Conservation (phyloP, 305 asterid species). For the Andrographis paniculata region DNA sequence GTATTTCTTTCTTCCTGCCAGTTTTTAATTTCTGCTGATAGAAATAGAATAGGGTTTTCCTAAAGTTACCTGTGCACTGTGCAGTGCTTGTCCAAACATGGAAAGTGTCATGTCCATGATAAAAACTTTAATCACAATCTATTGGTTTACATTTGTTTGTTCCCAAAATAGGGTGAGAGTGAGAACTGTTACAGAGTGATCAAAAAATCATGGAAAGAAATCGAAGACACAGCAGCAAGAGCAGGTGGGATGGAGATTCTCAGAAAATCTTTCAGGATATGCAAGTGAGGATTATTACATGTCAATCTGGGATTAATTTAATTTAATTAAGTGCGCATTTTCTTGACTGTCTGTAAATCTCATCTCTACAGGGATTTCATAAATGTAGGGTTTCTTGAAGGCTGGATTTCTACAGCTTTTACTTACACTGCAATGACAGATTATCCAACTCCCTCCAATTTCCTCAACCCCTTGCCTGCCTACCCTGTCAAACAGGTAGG, state of each 20-base stretch:
- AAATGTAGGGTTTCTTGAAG: slow-evolving; percentile 26
- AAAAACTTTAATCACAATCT: too few relatives aligned
- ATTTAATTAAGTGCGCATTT: background rate
- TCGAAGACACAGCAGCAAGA: slow-evolving; percentile 50
- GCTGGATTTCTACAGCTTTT: slow-evolving; percentile 58
- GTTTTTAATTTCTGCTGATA: background rate
- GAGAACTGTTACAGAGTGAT: slow-evolving; percentile 70
- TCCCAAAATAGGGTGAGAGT: slow-evolving; percentile 53
- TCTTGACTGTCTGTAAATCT: background rate
- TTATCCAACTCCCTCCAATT: slow-evolving; percentile 75
- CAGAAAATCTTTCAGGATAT: slow-evolving; percentile 53
- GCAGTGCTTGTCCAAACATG: slow-evolving; percentile 7
- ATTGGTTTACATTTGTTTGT: too few relatives aligned
- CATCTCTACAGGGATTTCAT: slow-evolving; percentile 46
- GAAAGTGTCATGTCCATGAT: too few relatives aligned
- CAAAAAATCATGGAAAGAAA: slow-evolving; percentile 67
- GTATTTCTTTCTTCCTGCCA: background rate
- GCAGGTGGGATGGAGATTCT: slow-evolving; percentile 57
- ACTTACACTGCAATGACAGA: slow-evolving; percentile 87
- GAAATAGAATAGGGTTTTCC: background rate
- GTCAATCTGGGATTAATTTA: background rate
- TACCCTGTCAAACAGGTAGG: slow-evolving; percentile 71
- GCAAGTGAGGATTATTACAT: slow-evolving; percentile 47
- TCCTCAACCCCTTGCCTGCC: slow-evolving; percentile 83
- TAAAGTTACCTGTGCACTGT: background rate